Evolutionary conservation across 2,329 filamentous ascomycete genomes (phyloP), one percentile per base, ranked within the genome.

Genomic region (Alternaria atra): DNA sequence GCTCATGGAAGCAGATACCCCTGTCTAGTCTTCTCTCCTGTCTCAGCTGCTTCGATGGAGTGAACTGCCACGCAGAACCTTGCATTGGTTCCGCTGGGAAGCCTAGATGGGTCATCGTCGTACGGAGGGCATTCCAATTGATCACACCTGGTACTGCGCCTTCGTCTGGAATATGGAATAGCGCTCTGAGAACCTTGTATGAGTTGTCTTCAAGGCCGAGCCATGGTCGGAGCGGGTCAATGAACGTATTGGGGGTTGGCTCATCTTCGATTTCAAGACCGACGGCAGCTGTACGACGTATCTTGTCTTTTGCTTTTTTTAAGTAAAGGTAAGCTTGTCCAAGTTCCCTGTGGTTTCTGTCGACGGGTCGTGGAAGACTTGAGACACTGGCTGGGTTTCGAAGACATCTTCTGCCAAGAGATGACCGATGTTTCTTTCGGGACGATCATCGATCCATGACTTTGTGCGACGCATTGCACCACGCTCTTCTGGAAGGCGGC

Each of bases 1-100:
- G 86, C 67, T 88, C 85, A 62, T 89, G 85, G 61, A 88, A 86
- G 55, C 86, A 83, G 15, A 54, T 44, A 32, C 23, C 25, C n/a
- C 6, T 39, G 37, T 17, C 37, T 9, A 39, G 37, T 20, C 20
- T 20, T 20, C 20, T 20, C 20, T 20, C 2, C 20, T 20, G 20
- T 20, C 20, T 20, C 20, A 20, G 2, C 20, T 20, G 20, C 20
- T 20, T 2, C 20, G 20, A 20, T 20, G 20, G 20, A 20, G 20
- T 20, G 20, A 20, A 20, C 20, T 20, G 20, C 20, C 2, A 20
- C 20, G 20, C 20, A 20, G 20, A 20, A 20, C 20, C 20, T 20
- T 20, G 20, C 20, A 20, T 20, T 20, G 20, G 20, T 20, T 20
- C 20, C 20, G 20, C 20, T 20, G 20, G 2, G 20, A 20, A 20